Evolutionary conservation across 2,329 filamentous ascomycete genomes (phyloP), one percentile per base, ranked within the genome.

Genomic region (Alternaria gansuensis): DNA sequence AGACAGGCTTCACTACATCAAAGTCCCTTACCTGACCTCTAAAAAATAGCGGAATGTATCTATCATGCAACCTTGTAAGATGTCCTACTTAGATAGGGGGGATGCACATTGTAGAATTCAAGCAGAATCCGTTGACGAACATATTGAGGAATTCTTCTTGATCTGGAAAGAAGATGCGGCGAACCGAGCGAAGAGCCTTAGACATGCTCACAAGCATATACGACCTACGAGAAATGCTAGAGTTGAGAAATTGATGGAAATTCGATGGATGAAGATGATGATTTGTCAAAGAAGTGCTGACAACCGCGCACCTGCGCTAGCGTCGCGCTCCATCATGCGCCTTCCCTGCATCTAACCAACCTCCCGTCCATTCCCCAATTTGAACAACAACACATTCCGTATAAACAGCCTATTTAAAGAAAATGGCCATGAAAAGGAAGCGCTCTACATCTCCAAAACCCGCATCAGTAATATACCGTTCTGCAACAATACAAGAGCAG

Each of bases 401-500:
- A 26, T n/a, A 48, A 37, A 29, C 31, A 50, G 10, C 4, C 29
- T 11, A 33, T 10, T 21, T 23, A 54, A 56, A 53, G 46, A 54
- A 24, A 24, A 77, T 77, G 75, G 64, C 74, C 21, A 59, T 65
- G 21, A 78, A 78, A 63, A 66, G 76, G 44, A 52, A 67, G 14
- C 68, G 65, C 26, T 68, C 74, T 1, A 51, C 60, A 10, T 65
- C 68, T 0, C 53, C 66, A 7, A 13, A 29, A 29, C 37, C 54
- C 5, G 8, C 59, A 8, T 59, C 68, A 21, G 62, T 75, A n/a
- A 73, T 83, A 53, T 83, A 79, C 70, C 75, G 71, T 36, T 85
- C 83, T 10, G 61, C 71, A 8, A 71, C 78, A 4, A 81, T 85
- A 54, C 68, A 81, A 49, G 82, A 85, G 64, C 81, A 83, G 62